Evolutionary conservation across 2,329 filamentous ascomycete genomes (phyloP).

Genomic region (Pseudogymnoascus pannorum): DNA sequence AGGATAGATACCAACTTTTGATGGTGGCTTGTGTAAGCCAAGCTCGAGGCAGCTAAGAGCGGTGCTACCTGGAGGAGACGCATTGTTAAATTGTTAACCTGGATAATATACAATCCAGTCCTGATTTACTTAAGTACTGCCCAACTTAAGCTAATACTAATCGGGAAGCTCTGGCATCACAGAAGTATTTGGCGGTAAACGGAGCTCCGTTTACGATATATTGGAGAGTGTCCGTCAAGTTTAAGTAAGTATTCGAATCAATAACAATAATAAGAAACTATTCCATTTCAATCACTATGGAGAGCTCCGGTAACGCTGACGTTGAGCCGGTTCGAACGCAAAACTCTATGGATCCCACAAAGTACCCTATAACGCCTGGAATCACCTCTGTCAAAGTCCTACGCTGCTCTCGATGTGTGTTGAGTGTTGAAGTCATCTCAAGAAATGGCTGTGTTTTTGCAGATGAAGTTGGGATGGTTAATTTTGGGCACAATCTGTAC

Average conservation of each 20-base stretch:
- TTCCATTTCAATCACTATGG: neutral
- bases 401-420: conserved; percentile 55
- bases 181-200: neutral
- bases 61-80: neutral
- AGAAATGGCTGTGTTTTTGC: conserved; percentile 29
- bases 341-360: neutral
- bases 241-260: neutral
- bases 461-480: conserved; percentile 57
- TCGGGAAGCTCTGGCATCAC: neutral
- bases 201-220: neutral
- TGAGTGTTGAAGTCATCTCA: conserved; percentile 52
- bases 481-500: conserved; percentile 58
- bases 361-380: neutral
- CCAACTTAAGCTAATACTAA: neutral
- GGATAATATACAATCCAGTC: neutral
- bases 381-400: conserved; percentile 43
- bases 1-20: too few species aligned
- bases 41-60: neutral
- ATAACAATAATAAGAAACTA: neutral
- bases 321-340: too few species aligned
- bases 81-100: too few species aligned
- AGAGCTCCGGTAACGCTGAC: neutral
- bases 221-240: neutral
- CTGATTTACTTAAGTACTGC: neutral
- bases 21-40: neutral